A percentile compares a stretch with the other conserved stretches of the same genome.
These are phyloP conservation scores for Pyrus hybrid DNA, from an alignment of 331 rosid species.

Conservation along the genomic window DNA sequence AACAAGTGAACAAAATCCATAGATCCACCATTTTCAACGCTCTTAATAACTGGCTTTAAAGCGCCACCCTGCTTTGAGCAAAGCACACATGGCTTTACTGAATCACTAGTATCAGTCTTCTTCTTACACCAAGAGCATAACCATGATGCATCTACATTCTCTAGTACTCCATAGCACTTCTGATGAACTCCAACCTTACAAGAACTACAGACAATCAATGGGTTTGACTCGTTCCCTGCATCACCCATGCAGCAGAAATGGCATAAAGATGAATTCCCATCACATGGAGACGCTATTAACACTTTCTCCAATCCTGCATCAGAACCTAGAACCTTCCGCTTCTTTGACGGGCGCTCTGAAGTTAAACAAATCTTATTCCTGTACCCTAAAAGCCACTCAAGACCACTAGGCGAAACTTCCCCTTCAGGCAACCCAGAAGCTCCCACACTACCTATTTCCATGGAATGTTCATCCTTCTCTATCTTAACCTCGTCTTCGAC, in stretches of 20 bases:
- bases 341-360: constrained; percentile 89
- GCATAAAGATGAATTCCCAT: constrained; percentile 50
- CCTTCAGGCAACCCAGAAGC: constrained; percentile 24
- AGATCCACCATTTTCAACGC: constrained; percentile 25
- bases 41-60: constrained; percentile 50
- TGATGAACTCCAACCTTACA: constrained; percentile 77
- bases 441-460: constrained; percentile 34
- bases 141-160: constrained; percentile 48
- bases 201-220: constrained; percentile 50
- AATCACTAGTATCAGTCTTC: constrained; percentile 33
- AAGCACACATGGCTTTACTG: constrained; percentile 61
- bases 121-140: constrained; percentile 79
- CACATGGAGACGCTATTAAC: constrained; percentile 41
- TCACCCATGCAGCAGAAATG: constrained; percentile 69
- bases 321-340: constrained; percentile 66
- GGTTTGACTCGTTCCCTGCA: constrained; percentile 30
- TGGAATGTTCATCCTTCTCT: constrained; percentile 20
- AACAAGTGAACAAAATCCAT: constrained; percentile 66
- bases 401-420: constrained; percentile 25
- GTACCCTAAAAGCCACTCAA: constrained; percentile 85
- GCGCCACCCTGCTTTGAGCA: constrained; percentile 96
- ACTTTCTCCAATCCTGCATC: constrained; percentile 84
- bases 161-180: constrained; percentile 74
- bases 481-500: constrained; percentile 24
- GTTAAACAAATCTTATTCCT: constrained; percentile 56